A percentile compares a stretch with the other conserved stretches of the same genome.
These are phyloP conservation scores for Rhizopus stolonifer DNA, from an alignment of 371 early-diverging fungal genomes.

Conservation along the genomic window DNA sequence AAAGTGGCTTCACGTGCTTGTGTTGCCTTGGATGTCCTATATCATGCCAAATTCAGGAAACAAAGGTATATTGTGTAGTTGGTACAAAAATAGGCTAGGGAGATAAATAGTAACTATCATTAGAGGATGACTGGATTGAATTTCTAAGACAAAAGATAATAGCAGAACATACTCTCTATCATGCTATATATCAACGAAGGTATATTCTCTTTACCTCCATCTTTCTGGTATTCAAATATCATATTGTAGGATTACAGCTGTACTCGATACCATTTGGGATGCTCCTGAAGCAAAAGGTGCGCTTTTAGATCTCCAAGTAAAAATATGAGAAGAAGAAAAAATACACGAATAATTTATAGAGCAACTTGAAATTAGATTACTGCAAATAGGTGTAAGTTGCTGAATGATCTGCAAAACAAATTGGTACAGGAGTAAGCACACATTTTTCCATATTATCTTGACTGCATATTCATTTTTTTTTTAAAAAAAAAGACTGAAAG, in stretches of 20 bases:
- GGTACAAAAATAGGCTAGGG: no score
- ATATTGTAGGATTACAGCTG: conserved; percentile 9
- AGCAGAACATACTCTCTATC: conserved; percentile 22
- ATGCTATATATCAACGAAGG: conserved; percentile 15
- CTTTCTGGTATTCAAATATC: not conserved
- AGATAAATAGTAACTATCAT: not conserved
- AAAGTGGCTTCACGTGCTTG: conserved; percentile 23
- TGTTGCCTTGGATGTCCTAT: conserved; percentile 26
- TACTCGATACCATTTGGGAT: conserved; percentile 42
- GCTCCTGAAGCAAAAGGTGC: conserved; percentile 30
- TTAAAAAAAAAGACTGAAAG: conserved; percentile 21
- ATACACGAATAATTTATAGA: not conserved
- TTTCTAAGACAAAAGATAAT: conserved; percentile 19
- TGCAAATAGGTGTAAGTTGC: conserved; percentile 14
- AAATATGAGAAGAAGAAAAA: not conserved
- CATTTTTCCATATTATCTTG: not conserved
- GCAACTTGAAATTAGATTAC: conserved; percentile 9
- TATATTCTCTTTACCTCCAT: not conserved
- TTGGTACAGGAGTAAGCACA: conserved; percentile 30
- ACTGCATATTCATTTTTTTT: not conserved
- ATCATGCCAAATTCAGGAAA: conserved; percentile 9
- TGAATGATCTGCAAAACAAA: conserved; percentile 14
- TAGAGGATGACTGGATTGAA: conserved; percentile 16
- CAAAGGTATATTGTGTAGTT: not conserved
- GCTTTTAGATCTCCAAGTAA: conserved; percentile 32